These are phyloP conservation scores for Ceratobasidium sp. DNA, from an alignment of 1,284 basidiomycete species.

Conservation along the genomic window DNA sequence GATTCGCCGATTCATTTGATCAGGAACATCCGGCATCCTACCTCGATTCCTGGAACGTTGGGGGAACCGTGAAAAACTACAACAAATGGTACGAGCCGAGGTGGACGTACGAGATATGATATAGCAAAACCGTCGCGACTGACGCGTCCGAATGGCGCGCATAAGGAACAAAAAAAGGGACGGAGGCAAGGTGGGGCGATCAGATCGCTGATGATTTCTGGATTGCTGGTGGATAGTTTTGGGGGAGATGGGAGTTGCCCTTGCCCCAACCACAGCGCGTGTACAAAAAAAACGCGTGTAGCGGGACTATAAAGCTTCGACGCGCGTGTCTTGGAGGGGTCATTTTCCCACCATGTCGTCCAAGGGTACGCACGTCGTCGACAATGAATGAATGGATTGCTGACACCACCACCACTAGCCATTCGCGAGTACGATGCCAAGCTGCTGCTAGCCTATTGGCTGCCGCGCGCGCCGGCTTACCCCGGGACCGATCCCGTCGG, in stretches of 20 bases:
- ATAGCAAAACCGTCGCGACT: not conserved
- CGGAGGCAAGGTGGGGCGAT: not conserved
- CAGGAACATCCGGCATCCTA: not conserved
- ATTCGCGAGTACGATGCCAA: constrained; percentile 97
- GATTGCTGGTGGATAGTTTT: not conserved
- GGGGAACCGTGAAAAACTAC: too few relatives aligned
- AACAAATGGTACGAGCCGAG: constrained; percentile 18
- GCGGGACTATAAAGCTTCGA: not conserved
- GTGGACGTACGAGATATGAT: too few relatives aligned
- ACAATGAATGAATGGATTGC: not conserved
- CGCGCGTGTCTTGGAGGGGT: not conserved
- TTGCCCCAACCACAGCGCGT: constrained; percentile 22
- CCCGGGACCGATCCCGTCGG: constrained; percentile 68
- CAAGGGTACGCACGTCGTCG: constrained; percentile 6
- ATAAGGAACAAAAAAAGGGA: not conserved
- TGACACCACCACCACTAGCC: constrained; percentile 63
- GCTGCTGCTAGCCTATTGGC: constrained; percentile 94
- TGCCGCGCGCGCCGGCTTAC: constrained; percentile 83
- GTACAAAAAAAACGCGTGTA: constrained; percentile 27
- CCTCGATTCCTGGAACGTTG: not conserved
- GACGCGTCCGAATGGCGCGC: not conserved
- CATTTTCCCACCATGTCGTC: constrained; percentile 27
- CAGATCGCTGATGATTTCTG: not conserved
- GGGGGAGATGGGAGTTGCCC: not conserved
- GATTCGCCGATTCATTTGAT: not conserved